Evolutionary conservation across 2,329 filamentous ascomycete species (phyloP).

Genomic region (Ceratocystiopsis sp.): DNA sequence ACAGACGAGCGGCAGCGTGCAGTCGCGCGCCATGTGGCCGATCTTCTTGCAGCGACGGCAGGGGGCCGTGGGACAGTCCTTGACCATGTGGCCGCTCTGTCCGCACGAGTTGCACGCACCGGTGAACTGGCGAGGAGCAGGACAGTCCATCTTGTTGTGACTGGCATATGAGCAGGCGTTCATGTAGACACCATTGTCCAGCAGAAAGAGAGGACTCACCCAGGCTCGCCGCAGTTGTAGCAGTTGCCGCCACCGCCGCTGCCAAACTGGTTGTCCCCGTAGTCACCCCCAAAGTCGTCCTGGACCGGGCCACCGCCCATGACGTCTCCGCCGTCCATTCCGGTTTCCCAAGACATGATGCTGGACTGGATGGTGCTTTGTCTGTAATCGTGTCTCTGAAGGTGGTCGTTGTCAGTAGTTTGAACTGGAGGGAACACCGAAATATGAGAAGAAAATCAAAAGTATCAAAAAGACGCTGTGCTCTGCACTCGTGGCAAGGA

Average conservation of each 20-base stretch:
- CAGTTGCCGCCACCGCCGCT: slow-evolving; percentile 27
- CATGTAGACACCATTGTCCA: neutral
- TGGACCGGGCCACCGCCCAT: no score
- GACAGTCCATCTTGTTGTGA: slow-evolving; percentile 46
- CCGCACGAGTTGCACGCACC: slow-evolving; percentile 23
- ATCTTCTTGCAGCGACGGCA: slow-evolving; percentile 28
- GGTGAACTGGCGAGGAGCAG: slow-evolving; percentile 30
- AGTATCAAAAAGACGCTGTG: no score
- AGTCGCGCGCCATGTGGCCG: slow-evolving; percentile 42
- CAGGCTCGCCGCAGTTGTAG: slow-evolving; percentile 42
- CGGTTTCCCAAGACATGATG: no score
- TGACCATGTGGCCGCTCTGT: slow-evolving; percentile 32
- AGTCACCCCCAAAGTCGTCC: no score
- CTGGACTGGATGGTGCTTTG: no score
- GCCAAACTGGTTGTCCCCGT: no score
- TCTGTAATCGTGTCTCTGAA: no score
- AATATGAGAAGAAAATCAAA: no score
- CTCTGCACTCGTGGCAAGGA: no score
- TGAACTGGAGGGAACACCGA: no score
- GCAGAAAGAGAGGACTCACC: slow-evolving; percentile 15
- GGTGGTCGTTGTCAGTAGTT: no score
- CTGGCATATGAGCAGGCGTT: slow-evolving; percentile 16
- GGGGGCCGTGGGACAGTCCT: slow-evolving; percentile 28
- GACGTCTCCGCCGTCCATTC: no score
- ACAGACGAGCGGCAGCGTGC: slow-evolving; percentile 30